Percentiles rank a stretch among this genome's conserved stretches.
Evolutionary conservation across 192 early-diverging fungal genomes (phyloP).

Genomic region (Phycomyces nitens): DNA sequence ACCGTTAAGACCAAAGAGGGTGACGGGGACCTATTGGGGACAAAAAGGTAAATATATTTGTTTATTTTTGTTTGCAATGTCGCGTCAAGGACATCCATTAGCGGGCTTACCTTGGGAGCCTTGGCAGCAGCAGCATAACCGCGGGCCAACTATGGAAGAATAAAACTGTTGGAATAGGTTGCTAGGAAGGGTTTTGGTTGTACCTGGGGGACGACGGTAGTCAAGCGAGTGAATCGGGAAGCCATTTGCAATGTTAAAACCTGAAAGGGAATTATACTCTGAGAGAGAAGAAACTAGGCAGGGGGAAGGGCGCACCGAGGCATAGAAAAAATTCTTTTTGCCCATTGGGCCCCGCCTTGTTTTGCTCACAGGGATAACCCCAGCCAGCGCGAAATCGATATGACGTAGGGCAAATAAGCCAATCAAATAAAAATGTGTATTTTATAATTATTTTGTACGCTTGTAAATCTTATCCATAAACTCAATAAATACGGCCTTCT

Average conservation of each 20-base stretch:
- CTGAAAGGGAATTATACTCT: no score
- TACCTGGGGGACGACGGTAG: conserved; percentile 28
- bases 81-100: no score
- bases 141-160: conserved; percentile 48
- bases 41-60: neutral
- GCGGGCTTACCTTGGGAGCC: conserved; percentile 51
- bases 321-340: neutral
- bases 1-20: conserved; percentile 91
- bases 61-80: no score
- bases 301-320: neutral
- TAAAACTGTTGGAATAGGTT: neutral
- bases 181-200: neutral
- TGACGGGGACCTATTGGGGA: conserved; percentile 78
- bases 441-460: conserved; percentile 69
- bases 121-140: conserved; percentile 53
- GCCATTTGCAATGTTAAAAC: conserved; percentile 19
- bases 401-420: neutral
- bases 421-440: neutral
- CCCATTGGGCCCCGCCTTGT: conserved; percentile 3
- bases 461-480: conserved; percentile 98
- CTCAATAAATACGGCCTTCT: conserved; percentile 78
- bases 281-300: neutral
- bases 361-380: neutral
- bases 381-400: neutral
- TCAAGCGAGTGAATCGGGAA: conserved; percentile 29